A percentile compares a stretch with the other conserved stretches of the same genome.
These are phyloP conservation scores for Scleromitrula shiraiana DNA, from an alignment of 2,329 filamentous ascomycete genomes.

Conservation along the genomic window DNA sequence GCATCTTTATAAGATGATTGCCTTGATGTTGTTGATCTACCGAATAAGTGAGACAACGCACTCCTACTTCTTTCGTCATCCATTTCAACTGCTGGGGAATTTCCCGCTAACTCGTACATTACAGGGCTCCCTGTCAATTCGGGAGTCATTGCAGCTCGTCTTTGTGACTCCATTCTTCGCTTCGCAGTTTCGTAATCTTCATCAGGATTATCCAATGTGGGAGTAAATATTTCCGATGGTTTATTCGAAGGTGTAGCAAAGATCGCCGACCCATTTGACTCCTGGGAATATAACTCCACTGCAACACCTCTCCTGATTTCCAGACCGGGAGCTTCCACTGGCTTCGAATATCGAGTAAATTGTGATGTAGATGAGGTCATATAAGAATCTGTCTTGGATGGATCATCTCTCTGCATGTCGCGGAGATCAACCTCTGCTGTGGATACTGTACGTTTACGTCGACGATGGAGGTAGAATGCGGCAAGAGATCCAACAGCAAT, in stretches of 20 bases:
- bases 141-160: background rate
- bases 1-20: background rate
- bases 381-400: background rate
- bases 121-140: background rate
- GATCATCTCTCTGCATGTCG: background rate
- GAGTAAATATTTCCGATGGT: background rate
- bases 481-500: background rate
- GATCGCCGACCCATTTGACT: background rate
- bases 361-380: background rate
- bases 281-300: background rate
- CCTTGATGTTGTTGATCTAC: background rate
- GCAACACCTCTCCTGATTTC: background rate
- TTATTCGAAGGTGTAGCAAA: background rate
- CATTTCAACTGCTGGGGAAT: background rate
- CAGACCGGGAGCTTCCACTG: background rate
- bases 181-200: background rate
- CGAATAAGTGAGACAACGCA: background rate
- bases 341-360: background rate
- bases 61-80: background rate
- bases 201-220: background rate
- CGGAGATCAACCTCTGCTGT: background rate
- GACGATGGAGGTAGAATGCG: background rate
- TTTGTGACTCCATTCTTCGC: background rate
- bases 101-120: slow-evolving; percentile 1
- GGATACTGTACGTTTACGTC: background rate